Evolutionary conservation across 1,284 basidiomycete species (phyloP).

Genomic region (Melampsora larici-populina): DNA sequence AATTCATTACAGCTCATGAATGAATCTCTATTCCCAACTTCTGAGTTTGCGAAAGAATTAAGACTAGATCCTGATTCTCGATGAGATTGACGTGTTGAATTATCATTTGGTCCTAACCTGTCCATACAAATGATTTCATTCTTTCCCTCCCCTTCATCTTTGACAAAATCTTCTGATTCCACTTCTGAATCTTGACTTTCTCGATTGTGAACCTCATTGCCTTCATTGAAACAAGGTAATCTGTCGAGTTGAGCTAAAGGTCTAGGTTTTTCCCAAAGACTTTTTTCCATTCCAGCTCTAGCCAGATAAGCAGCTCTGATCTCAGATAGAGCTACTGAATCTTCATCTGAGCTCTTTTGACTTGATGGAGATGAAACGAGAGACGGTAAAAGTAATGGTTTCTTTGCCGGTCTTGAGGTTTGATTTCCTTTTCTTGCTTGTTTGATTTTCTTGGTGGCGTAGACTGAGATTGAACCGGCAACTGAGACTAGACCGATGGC

Average conservation of each 20-base stretch:
- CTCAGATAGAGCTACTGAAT: neutral
- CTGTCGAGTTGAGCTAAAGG: neutral
- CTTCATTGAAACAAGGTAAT: neutral
- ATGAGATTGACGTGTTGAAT: neutral
- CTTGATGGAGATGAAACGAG: neutral
- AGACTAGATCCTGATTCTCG: neutral
- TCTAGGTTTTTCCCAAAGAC: too few relatives aligned
- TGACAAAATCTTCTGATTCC: neutral
- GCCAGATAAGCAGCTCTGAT: neutral
- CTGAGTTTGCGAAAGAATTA: slow-evolving; percentile 2
- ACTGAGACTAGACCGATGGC: slow-evolving; percentile 2
- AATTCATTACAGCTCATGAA: slow-evolving; percentile 3
- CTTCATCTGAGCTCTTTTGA: neutral
- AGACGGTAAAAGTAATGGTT: neutral
- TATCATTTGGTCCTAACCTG: neutral
- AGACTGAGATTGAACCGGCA: neutral
- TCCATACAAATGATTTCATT: neutral
- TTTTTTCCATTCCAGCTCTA: too few relatives aligned
- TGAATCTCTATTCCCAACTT: neutral
- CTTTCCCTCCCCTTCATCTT: neutral
- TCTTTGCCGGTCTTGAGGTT: neutral
- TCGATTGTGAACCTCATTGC: neutral
- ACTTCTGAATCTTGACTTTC: neutral
- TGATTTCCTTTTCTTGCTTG: neutral
- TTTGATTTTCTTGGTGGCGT: neutral